Evolutionary conservation across 306 rosid genomes (phyloP), one percentile per base, ranked within the genome.

Genomic region (Malus orientalis): DNA sequence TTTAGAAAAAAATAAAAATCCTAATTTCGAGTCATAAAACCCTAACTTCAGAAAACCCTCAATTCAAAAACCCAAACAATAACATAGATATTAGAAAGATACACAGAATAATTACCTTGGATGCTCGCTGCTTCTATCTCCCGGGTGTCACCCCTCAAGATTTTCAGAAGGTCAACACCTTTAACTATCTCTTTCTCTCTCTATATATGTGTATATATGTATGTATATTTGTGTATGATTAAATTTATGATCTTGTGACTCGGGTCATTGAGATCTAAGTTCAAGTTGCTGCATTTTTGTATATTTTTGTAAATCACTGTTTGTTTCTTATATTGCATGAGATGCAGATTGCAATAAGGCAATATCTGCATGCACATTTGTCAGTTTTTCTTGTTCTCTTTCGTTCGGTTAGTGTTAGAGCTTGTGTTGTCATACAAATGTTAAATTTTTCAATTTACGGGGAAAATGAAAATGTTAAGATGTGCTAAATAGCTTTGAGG

Each of bases 81-180:
- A 38, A 38, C 42, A 38, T 30, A 30, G 32, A 30, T 30, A 30
- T 30, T 30, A 3, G 32, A 30, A 30, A 27, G 29, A 27, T 27
- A 27, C 29, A 27, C 29, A 27, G 27, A 27, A 27, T 27, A 27
- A 27, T 27, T 27, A 27, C 29, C 29, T 27, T 27, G 0, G 29
- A 27, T 27, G 29, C 29, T 27, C 3, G 29, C 3, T 27, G 2
- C 29, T 27, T 90, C 80, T 88, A 92, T 76, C 96, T 92, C 44
- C 95, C 89, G 27, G 96, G 93, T 69, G 97, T 92, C 23, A 89
- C 93, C 38, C 97, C 97, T 29, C 86, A 87, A 69, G 27, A 88
- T 81, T 92, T 92, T 74, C 74, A 68, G 57, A 84, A 85, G 89
- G 98, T 93, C 40, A 36, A 72, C 63, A 16, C 4, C 3, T 30